Base-by-base conservation (phyloP, 805 yeast genomes). In the Wickerhamiella bombiphila region DNA sequence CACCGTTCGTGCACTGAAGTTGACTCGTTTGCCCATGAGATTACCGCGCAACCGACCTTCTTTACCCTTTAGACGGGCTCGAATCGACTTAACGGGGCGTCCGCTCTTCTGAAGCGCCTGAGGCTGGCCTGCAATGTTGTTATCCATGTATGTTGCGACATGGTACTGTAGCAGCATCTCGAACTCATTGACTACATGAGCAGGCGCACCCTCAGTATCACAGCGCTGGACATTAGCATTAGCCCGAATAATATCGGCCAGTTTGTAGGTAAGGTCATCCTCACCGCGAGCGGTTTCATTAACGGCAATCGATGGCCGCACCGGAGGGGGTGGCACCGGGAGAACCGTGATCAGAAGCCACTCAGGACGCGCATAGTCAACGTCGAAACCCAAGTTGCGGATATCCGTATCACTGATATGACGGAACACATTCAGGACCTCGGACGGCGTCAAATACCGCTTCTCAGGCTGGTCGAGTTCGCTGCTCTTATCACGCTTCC, bases 321-420 rank as follows among this genome's bases (percentile, higher is more conserved):
- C 99, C 25, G 96, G 97, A 44, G 99, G 99, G 36, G 99, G 99
- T 32, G 99, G 99, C 15, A 91, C 98, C 1, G 99, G 98, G 52
- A 91, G 67, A n/a, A 91, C 97, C 2, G 97, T 85, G 48, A 91
- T 72, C 43, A 91, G 69, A 76, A 91, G 74, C 99, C 98, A 91
- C 63, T 91, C 99, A 2, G 99, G 99, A 52, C 98, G 77, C 2
- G 99, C 91, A 53, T 82, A 91, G 56, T 91, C 96, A 56, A 85
- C 93, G 55, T 80, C 82, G 61, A 91, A 78, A 4, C 99, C 99
- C 43, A 91, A 58, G 48, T 72, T 74, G 33, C 59, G 66, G 44
- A 93, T 75, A 56, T 91, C 99, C 53, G 79, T 80, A 14, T 80
- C 67, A 28, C 82, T 73, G 38, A 91, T 91, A 58, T 85, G 97